Percentiles rank a stretch among this genome's conserved stretches.
Evolutionary conservation across 176 grass and related monocot species (phyloP).

Genomic region (Paspalum notatum): DNA sequence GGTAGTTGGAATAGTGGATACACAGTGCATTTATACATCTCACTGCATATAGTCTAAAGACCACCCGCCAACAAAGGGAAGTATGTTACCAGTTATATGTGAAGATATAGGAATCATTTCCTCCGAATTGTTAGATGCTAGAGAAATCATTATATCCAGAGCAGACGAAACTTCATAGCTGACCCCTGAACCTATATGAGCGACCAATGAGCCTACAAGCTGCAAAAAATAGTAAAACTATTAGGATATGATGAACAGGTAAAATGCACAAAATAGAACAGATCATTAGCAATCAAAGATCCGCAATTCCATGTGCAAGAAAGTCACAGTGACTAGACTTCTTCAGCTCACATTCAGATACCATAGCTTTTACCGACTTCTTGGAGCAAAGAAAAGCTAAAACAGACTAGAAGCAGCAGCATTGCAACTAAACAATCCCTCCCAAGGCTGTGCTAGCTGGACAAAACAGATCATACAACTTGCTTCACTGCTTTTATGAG

Average conservation of each 20-base stretch:
- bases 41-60: too few relatives aligned
- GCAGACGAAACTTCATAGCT: conserved; percentile 81
- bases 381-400: conserved; percentile 26
- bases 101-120: conserved; percentile 81
- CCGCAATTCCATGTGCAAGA: conserved; percentile 27
- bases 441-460: background rate
- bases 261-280: conserved; percentile 25
- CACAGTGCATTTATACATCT: too few relatives aligned
- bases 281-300: conserved; percentile 17
- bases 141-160: conserved; percentile 74
- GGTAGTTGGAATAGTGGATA: too few relatives aligned
- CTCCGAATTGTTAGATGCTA: conserved; percentile 66
- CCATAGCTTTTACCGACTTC: background rate
- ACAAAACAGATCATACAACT: conserved; percentile 16
- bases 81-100: conserved; percentile 78
- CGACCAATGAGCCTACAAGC: conserved; percentile 77
- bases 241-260: conserved; percentile 30
- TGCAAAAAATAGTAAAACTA: conserved; percentile 39
- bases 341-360: background rate
- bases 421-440: conserved; percentile 4
- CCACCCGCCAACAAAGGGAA: background rate
- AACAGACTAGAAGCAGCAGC: background rate
- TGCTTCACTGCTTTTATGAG: background rate
- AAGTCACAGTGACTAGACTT: conserved; percentile 7
- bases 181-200: conserved; percentile 93